Evolutionary conservation across 768 basidiomycete species (phyloP), one percentile per base, ranked within the genome.

Genomic region (Phaeolepiota aurea): DNA sequence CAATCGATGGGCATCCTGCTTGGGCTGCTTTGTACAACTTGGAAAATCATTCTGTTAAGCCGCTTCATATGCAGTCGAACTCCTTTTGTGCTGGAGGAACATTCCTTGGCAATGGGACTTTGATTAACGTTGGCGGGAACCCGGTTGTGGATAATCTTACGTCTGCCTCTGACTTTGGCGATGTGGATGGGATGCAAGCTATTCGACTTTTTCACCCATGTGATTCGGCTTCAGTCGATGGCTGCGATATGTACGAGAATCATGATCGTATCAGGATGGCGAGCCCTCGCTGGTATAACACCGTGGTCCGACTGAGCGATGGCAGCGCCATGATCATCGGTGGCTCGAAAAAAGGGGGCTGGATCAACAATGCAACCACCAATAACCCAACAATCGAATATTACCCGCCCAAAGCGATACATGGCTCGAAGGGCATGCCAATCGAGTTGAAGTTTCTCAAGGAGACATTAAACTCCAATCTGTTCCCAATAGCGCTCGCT

Each of bases 51-150:
- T 66, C 67, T 3, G 62, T 83, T 46, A 74, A 58, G 32, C 78
- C 83, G 43, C 65, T 90, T 20, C 51, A 64, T 28, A 69, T 88
- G 58, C 64, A 75, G 49, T 87, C 87, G 3, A 88, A 90, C 54
- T 88, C 87, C 16, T 90, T 90, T 62, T 90, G 87, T 53, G 87
- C 87, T 5, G 83, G 87, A 21, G 87, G 87, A 9, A 70, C 77
- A 3, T 88, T 87, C 54, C 61, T 89, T 4, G 57, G 78, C 16
- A 87, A 90, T 44, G 87, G 87, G 3, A 83, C 84, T 1, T 54
- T 89, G 22, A 62, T 89, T 54, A 86, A 77, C 49, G 82, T 87
- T 10, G 87, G 87, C 41, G 87, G 87, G 2, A 88, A 90, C 53
- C 82, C 85, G 13, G 81, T 87, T 22, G 77, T 85, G 15, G 74